phyloP scores from a whole-genome alignment of 129 eudicot species.

The Escallonia rubra region DNA sequence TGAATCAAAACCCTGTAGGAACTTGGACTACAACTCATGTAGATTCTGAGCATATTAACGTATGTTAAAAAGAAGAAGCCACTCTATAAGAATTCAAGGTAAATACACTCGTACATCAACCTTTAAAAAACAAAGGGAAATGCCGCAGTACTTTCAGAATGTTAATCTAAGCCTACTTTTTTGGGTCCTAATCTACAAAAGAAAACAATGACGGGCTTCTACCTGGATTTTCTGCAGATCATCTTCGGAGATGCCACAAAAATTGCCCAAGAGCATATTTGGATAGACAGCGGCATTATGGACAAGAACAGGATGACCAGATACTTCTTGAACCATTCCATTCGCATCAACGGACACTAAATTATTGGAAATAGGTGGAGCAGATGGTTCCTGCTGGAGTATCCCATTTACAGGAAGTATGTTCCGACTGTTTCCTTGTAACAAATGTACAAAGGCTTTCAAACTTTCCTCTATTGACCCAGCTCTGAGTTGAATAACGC shows the following conservation, averaged over 20 bases:
- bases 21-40: too few species aligned
- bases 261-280: conserved; percentile 24
- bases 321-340: conserved; percentile 19
- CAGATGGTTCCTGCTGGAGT: conserved; percentile 22
- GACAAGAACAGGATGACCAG: conserved; percentile 22
- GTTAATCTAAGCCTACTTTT: too few species aligned
- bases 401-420: conserved; percentile 39
- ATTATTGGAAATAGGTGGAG: conserved; percentile 25
- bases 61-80: too few species aligned
- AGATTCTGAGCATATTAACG: too few species aligned
- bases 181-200: background rate
- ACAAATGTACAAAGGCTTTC: conserved; percentile 59
- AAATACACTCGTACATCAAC: too few species aligned
- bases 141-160: too few species aligned
- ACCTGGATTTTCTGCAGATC: conserved; percentile 78
- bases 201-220: background rate
- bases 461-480: conserved; percentile 81
- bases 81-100: too few species aligned
- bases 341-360: conserved; percentile 25
- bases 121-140: too few species aligned
- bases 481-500: conserved; percentile 93
- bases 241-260: conserved; percentile 35
- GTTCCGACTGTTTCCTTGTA: conserved; percentile 41
- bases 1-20: too few species aligned
- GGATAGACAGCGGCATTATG: conserved; percentile 19